phyloP scores from a whole-genome alignment of 106 monocot species.

The Phalaenopsis aphrodite region DNA sequence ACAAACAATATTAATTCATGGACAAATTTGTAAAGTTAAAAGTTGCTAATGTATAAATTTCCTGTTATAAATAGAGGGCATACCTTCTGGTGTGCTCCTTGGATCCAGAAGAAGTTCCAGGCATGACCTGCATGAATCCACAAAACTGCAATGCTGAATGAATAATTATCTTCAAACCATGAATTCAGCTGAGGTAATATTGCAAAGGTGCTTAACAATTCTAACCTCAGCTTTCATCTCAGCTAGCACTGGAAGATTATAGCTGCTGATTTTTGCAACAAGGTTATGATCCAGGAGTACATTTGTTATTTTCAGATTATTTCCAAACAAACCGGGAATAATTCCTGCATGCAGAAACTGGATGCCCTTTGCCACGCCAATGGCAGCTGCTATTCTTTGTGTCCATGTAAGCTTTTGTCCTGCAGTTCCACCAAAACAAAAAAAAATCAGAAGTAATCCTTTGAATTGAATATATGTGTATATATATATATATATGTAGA shows the following conservation, averaged over 20 bases:
- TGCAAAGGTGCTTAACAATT: neutral
- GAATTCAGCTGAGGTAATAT: neutral
- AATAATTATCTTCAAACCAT: neutral
- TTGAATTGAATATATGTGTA: neutral
- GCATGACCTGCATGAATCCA: slow-evolving; percentile 26
- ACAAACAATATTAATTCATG: neutral
- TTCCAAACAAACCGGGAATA: slow-evolving; percentile 76
- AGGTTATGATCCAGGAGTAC: slow-evolving; percentile 81
- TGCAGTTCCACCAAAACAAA: slow-evolving; percentile 26
- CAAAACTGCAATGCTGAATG: neutral
- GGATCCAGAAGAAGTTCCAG: slow-evolving; percentile 31
- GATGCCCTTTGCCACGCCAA: slow-evolving; percentile 78
- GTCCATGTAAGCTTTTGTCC: slow-evolving; percentile 70
- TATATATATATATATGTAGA: too few relatives aligned
- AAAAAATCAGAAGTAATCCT: neutral
- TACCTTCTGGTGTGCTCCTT: slow-evolving; percentile 52
- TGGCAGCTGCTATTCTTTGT: slow-evolving; percentile 75
- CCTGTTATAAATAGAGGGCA: too few relatives aligned
- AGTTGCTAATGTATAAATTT: too few relatives aligned
- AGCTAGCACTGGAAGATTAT: slow-evolving; percentile 67
- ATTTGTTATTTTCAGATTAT: slow-evolving; percentile 63
- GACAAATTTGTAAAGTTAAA: too few relatives aligned
- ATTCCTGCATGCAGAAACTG: slow-evolving; percentile 87
- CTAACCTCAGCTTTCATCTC: slow-evolving; percentile 54
- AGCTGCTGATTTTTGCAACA: slow-evolving; percentile 83